Evolutionary conservation across 345 rosid species (phyloP).

Genomic region (Pistacia atlantica): DNA sequence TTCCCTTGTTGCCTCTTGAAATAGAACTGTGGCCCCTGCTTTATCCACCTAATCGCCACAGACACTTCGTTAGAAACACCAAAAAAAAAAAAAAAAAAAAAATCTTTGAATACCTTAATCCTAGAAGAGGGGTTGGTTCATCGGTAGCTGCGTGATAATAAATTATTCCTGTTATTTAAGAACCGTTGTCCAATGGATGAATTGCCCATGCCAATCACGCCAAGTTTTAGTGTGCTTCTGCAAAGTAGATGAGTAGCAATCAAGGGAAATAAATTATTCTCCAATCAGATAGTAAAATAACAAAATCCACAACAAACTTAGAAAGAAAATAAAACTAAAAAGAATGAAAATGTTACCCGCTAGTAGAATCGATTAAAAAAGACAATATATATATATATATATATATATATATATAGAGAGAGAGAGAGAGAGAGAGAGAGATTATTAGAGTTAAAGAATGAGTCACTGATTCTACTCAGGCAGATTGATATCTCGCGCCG

Average conservation of each 20-base stretch:
- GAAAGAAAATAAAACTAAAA: too few relatives aligned
- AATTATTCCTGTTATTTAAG: too few relatives aligned
- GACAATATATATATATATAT: not conserved
- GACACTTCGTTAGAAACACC: not conserved
- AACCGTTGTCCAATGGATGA: too few relatives aligned
- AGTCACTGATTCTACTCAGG: constrained; percentile 18
- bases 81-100: not conserved
- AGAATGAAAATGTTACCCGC: too few relatives aligned
- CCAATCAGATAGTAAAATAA: too few relatives aligned
- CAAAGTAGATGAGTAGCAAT: not conserved
- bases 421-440: too few relatives aligned
- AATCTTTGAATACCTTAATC: constrained; percentile 48
- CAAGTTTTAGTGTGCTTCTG: not conserved
- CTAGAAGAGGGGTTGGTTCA: constrained; percentile 60
- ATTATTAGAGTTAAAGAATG: not conserved
- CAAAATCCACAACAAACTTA: too few relatives aligned
- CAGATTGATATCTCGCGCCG: constrained; percentile 15
- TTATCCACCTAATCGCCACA: constrained; percentile 61
- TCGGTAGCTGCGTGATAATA: too few relatives aligned
- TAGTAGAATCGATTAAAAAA: too few relatives aligned
- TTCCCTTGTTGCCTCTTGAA: constrained; percentile 71
- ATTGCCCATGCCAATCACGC: not conserved
- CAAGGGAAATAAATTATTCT: constrained; percentile 1
- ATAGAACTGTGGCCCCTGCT: constrained; percentile 85
- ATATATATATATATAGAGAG: too few relatives aligned